These are phyloP conservation scores for Closterium sp. DNA, from an alignment of 139 green algal genomes.

Conservation along the genomic window DNA sequence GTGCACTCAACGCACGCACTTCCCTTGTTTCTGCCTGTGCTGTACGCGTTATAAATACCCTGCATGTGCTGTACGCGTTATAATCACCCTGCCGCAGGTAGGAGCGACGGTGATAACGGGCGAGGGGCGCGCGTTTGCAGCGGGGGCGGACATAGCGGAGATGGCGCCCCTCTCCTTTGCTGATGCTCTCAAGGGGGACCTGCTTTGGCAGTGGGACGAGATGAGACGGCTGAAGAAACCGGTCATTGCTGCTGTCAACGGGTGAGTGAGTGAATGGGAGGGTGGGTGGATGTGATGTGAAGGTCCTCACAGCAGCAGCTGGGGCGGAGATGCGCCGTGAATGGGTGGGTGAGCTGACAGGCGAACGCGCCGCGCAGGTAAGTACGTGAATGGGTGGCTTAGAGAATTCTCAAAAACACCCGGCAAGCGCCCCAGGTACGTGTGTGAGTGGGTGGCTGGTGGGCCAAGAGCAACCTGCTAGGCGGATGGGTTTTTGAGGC, in stretches of 20 bases:
- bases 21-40: neutral
- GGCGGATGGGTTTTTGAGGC: no score
- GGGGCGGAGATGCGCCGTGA: neutral
- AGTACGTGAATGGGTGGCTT: no score
- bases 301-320: no score
- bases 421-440: no score
- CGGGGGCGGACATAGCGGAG: constrained; percentile 76
- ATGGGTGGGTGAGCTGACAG: no score
- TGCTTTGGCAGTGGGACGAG: constrained; percentile 59
- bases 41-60: neutral
- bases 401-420: no score
- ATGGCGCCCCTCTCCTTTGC: constrained; percentile 59
- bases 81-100: neutral
- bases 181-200: constrained; percentile 13
- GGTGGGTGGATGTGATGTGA: neutral
- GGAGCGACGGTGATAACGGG: constrained; percentile 69
- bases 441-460: no score
- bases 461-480: no score
- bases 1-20: no score
- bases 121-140: constrained; percentile 68
- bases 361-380: no score
- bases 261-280: constrained; percentile 27
- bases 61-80: neutral
- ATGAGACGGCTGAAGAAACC: constrained; percentile 60
- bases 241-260: constrained; percentile 66